Evolutionary conservation across 129 eudicot genomes (phyloP).

Genomic region (Lactuca saligna): DNA sequence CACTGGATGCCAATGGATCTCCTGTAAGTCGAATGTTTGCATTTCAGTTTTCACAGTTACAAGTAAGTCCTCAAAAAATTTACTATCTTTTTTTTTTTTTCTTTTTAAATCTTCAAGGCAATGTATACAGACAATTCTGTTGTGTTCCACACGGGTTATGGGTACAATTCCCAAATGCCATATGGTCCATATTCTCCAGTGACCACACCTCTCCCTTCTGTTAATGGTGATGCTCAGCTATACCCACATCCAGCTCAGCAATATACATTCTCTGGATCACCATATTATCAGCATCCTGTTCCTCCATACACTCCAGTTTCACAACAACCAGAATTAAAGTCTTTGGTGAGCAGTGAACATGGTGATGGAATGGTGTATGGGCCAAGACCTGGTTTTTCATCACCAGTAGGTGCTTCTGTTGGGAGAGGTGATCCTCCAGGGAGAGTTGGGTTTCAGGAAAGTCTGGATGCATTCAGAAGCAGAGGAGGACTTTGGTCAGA

Average conservation of each 20-base stretch:
- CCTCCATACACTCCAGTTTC: constrained; percentile 35
- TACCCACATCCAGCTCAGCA: constrained; percentile 35
- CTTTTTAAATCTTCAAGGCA: constrained; percentile 19
- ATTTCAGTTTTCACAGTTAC: neutral
- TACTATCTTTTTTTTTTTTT: neutral
- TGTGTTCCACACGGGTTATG: constrained; percentile 37
- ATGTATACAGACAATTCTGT: constrained; percentile 37
- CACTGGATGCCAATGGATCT: constrained; percentile 26
- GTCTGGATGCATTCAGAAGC: constrained; percentile 24
- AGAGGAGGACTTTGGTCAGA: constrained; percentile 32
- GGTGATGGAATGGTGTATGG: constrained; percentile 31
- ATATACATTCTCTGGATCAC: constrained; percentile 31
- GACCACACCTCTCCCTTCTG: constrained; percentile 37
- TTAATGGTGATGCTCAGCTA: constrained; percentile 37
- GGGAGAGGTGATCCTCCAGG: constrained; percentile 31
- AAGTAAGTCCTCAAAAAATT: neutral
- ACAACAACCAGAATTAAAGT: constrained; percentile 31
- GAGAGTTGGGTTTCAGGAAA: constrained; percentile 29
- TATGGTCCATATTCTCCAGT: constrained; percentile 43
- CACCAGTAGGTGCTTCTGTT: constrained; percentile 23
- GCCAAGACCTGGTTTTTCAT: constrained; percentile 24
- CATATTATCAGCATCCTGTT: constrained; percentile 33
- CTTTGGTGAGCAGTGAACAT: constrained; percentile 21
- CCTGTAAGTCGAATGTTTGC: constrained; percentile 26
- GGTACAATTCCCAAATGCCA: constrained; percentile 40